Conservation (phyloP, 805 yeast species). For the Ogataea paradorogensis region DNA sequence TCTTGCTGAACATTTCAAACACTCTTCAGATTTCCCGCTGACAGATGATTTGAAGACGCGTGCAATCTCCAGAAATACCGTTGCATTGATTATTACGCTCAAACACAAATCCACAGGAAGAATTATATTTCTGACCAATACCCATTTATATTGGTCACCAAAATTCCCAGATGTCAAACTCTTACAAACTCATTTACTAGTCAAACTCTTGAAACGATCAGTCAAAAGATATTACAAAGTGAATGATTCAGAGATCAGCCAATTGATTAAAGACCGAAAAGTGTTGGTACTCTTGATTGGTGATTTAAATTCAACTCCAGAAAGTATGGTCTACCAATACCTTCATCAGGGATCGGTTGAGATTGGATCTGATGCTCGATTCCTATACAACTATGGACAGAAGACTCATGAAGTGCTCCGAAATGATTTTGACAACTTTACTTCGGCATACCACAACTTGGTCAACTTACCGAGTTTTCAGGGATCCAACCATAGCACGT, state of each 20-base stretch:
- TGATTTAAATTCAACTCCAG: slow-evolving; percentile 53
- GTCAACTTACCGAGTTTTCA: slow-evolving; percentile 23
- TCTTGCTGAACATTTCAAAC: slow-evolving; percentile 30
- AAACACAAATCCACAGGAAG: slow-evolving; percentile 41
- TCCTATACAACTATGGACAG: slow-evolving; percentile 22
- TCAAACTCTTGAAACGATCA: slow-evolving; percentile 31
- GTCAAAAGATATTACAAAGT: slow-evolving; percentile 23
- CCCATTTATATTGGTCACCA: slow-evolving; percentile 59
- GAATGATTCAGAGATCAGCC: slow-evolving; percentile 11
- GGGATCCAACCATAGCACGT: slow-evolving; percentile 46
- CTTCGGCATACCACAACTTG: slow-evolving; percentile 29
- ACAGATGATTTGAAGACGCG: slow-evolving; percentile 36
- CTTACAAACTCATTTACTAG: slow-evolving; percentile 48
- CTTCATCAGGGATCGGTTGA: slow-evolving; percentile 31
- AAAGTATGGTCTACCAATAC: slow-evolving; percentile 48
- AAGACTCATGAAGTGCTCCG: slow-evolving; percentile 6
- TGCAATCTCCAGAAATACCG: slow-evolving; percentile 50
- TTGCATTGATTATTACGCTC: slow-evolving; percentile 49
- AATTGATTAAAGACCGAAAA: slow-evolving; percentile 22
- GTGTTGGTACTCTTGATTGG: slow-evolving; percentile 48
- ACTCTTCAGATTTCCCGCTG: slow-evolving; percentile 29
- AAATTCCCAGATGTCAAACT: slow-evolving; percentile 53
- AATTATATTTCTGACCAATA: slow-evolving; percentile 48
- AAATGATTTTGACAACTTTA: slow-evolving; percentile 21
- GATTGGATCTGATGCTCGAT: slow-evolving; percentile 18